These are phyloP conservation scores for Gremmenia infestans DNA, from an alignment of 2,329 filamentous ascomycete genomes.

Conservation along the genomic window DNA sequence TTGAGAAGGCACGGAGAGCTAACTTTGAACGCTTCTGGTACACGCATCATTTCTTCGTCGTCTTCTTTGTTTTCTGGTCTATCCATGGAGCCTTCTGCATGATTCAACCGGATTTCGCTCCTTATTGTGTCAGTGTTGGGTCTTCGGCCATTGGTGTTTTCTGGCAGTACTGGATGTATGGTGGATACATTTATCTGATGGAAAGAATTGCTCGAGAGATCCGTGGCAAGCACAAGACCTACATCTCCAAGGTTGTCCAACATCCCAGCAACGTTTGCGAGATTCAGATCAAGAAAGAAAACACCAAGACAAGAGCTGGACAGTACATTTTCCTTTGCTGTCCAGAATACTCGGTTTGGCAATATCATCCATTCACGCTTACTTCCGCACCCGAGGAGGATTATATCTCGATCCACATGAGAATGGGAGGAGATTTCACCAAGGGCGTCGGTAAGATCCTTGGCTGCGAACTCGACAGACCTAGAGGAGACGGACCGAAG, in stretches of 20 bases:
- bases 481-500: constrained; percentile 37
- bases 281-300: constrained; percentile 87
- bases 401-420: constrained; percentile 82
- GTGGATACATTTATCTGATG: constrained; percentile 73
- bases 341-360: constrained; percentile 80
- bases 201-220: constrained; percentile 75
- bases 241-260: constrained; percentile 84
- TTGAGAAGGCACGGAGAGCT: constrained; percentile 71
- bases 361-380: constrained; percentile 83
- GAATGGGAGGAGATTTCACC: constrained; percentile 79
- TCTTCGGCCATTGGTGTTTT: constrained; percentile 68
- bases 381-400: constrained; percentile 86
- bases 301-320: constrained; percentile 74
- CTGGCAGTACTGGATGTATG: constrained; percentile 87
- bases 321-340: constrained; percentile 90
- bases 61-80: constrained; percentile 91
- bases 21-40: constrained; percentile 93
- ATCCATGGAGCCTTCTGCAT: constrained; percentile 86
- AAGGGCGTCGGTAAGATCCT: constrained; percentile 62
- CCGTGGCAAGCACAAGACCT: constrained; percentile 76
- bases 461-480: constrained; percentile 68
- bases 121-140: constrained; percentile 68
- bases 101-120: constrained; percentile 78
- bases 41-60: constrained; percentile 79
- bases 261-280: constrained; percentile 86